Conservation (phyloP, 129 eudicot genomes). For the Rutidosis leptorrhynchoides region DNA sequence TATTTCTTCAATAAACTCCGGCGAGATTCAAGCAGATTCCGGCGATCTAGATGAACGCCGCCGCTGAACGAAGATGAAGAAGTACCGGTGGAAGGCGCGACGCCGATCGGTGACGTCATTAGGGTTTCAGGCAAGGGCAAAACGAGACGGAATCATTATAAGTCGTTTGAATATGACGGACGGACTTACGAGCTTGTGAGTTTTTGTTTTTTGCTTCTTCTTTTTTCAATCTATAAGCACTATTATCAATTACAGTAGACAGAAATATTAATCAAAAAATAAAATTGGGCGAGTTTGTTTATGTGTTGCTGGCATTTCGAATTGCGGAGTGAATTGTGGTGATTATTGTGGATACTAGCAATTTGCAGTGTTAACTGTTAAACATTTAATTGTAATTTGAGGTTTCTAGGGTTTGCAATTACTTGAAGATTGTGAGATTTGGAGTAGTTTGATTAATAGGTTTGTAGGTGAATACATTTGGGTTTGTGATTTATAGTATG, state of each 20-base stretch:
- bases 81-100: constrained; percentile 36
- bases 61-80: constrained; percentile 40
- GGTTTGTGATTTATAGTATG: no score
- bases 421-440: not conserved
- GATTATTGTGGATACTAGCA: not conserved
- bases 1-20: no score
- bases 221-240: no score
- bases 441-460: no score
- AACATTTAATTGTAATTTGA: not conserved
- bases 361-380: constrained; percentile 1
- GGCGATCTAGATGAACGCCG: no score
- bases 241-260: not conserved
- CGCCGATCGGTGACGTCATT: constrained; percentile 46
- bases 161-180: constrained; percentile 46
- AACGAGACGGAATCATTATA: constrained; percentile 34
- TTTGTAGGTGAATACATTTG: no score
- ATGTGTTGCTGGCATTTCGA: not conserved
- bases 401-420: constrained; percentile 5
- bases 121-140: constrained; percentile 52
- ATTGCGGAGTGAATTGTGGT: not conserved
- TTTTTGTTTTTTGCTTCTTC: not conserved
- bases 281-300: not conserved
- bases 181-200: constrained; percentile 45
- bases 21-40: no score
- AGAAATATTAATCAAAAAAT: no score